phyloP scores from a whole-genome alignment of 2,329 filamentous ascomycete genomes.

The Colletotrichum ledebouriae region DNA sequence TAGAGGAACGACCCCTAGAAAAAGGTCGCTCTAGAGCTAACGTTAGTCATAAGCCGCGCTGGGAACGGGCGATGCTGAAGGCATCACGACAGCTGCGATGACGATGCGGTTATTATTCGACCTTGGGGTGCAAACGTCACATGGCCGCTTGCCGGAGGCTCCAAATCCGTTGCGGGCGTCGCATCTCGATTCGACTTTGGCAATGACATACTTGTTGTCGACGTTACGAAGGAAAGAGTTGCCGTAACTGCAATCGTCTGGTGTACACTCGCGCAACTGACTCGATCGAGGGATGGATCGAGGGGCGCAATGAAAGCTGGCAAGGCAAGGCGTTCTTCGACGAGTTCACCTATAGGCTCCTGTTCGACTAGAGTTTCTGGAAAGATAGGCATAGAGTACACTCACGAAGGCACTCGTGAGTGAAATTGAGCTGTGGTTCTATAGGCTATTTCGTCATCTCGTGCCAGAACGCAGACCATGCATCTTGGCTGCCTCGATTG shows the following conservation, averaged over 20 bases:
- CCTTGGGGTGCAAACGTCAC: constrained; percentile 40
- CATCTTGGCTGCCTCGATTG: too few species aligned
- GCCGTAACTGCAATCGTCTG: neutral
- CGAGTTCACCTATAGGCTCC: neutral
- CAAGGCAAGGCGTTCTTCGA: neutral
- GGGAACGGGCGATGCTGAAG: too few species aligned
- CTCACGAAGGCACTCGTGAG: too few species aligned
- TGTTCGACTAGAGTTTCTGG: neutral
- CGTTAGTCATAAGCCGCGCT: too few species aligned
- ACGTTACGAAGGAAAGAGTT: neutral
- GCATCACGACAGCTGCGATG: constrained; percentile 48
- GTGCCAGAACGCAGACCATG: too few species aligned
- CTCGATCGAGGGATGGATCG: neutral
- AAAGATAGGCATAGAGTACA: too few species aligned
- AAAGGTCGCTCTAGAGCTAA: too few species aligned
- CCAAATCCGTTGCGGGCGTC: neutral
- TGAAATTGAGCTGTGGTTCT: too few species aligned
- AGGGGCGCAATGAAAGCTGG: neutral
- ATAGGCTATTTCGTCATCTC: too few species aligned
- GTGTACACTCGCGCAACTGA: neutral
- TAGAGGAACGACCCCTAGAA: too few species aligned
- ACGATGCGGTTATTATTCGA: constrained; percentile 39
- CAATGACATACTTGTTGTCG: neutral
- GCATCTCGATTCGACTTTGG: neutral
- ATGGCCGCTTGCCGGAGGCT: constrained; percentile 37